Base-by-base conservation (phyloP, 225 moss, liverwort and hornwort species). In the Rhytidiadelphus loreus region DNA sequence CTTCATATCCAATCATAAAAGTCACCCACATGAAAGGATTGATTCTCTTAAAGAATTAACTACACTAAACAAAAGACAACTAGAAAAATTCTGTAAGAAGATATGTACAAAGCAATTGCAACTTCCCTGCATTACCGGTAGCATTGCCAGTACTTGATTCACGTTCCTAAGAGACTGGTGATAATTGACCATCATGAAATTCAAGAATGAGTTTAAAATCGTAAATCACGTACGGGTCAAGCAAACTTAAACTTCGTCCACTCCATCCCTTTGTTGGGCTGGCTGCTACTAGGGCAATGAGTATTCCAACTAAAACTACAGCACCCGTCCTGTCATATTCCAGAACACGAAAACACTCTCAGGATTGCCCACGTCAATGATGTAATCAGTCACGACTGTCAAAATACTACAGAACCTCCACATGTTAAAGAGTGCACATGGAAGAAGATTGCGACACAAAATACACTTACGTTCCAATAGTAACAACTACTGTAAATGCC, bases 181-280 rank as follows among this genome's bases (percentile, higher is more conserved):
- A 86, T 43, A 66, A 65, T 28, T 65, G 79, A 82, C 29, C 56
- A 37, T 68, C 85, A 76, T 59, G 88, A 87, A 75, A 76, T 84
- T 84, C 73, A 84, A 80, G 84, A 26, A 87, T 90, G 71, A 90
- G 84, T 39, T 66, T 59, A 61, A 33, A 68, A 85, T 43, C 66
- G 55, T 44, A 23, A 63, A 70, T 84, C 73, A 94, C 96, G 87
- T 91, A 99, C 99, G 99, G 99, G 87, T 97, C 99, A 82, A 99
- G 97, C 89, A 99, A 95, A 91, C 99, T 99, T 88, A 99, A 94
- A 90, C 99, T 99, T 77, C 99, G 96, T 87, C 99, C 99, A 95
- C 99, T 99, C 99, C 99, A 99, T 85, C 99, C 99, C 89, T 95
- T 96, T 33, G 99, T 99, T 60, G 99, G 99, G 91, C 99, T 99